Percentiles rank a stretch among this genome's conserved stretches.
phyloP scores from a whole-genome alignment of 2,329 filamentous ascomycete species.

The Orbilia brochopaga region DNA sequence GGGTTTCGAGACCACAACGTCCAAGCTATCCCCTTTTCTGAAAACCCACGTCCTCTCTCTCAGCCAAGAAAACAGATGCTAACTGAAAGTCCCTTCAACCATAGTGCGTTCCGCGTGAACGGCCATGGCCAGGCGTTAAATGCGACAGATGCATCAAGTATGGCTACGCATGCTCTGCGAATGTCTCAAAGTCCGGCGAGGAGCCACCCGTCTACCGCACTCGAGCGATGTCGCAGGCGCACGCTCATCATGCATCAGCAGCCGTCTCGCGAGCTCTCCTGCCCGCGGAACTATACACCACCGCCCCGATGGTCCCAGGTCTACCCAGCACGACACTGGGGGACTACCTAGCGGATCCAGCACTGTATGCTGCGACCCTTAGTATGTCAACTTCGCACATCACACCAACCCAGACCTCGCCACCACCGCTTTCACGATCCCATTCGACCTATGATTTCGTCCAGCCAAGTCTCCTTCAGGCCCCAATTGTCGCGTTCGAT shows the following conservation, averaged over 20 bases:
- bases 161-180: slow-evolving; percentile 44
- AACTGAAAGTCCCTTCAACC: slow-evolving; percentile 17
- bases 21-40: slow-evolving; percentile 46
- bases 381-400: slow-evolving; percentile 47
- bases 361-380: slow-evolving; percentile 42
- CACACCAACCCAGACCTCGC: slow-evolving; percentile 26
- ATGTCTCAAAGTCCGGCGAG: slow-evolving; percentile 47
- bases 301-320: slow-evolving; percentile 33
- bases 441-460: slow-evolving; percentile 41
- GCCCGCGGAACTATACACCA: slow-evolving; percentile 42
- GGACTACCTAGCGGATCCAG: slow-evolving; percentile 35
- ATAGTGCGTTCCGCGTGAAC: slow-evolving; percentile 47
- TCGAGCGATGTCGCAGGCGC: slow-evolving; percentile 33
- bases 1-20: slow-evolving; percentile 25
- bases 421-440: slow-evolving; percentile 39
- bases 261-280: slow-evolving; percentile 26
- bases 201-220: slow-evolving; percentile 44
- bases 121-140: slow-evolving; percentile 50
- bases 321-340: slow-evolving; percentile 45
- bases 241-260: slow-evolving; percentile 20
- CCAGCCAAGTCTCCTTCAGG: slow-evolving; percentile 40
- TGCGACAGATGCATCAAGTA: slow-evolving; percentile 50
- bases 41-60: slow-evolving; percentile 26
- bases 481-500: slow-evolving; percentile 36
- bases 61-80: slow-evolving; percentile 40